Conservation (phyloP, 2,329 filamentous ascomycete species). For the Ophiostoma sp. region DNA sequence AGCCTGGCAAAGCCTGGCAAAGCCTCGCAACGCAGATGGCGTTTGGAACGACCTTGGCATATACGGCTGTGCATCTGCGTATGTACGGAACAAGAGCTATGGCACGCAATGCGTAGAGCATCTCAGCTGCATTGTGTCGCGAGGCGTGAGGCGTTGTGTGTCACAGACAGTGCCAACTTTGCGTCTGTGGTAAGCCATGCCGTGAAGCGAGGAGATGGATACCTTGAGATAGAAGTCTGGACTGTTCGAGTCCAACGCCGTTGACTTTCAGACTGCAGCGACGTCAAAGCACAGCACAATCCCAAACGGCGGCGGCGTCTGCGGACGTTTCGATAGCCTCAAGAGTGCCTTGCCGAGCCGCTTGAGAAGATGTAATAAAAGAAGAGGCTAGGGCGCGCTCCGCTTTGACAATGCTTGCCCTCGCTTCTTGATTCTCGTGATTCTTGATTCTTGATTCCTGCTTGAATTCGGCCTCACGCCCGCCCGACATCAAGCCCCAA, state of each 20-base stretch:
- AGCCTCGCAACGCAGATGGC: no score
- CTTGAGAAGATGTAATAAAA: background rate
- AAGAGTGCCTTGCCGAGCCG: background rate
- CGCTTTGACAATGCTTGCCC: no score
- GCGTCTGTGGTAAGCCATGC: background rate
- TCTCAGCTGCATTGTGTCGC: no score
- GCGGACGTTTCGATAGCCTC: background rate
- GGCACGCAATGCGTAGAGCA: background rate
- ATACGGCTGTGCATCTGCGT: no score
- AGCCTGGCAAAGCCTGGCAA: no score
- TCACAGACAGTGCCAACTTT: background rate
- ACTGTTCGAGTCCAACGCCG: background rate
- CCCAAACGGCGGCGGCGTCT: background rate
- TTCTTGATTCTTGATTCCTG: background rate
- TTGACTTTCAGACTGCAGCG: background rate
- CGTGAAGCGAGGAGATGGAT: background rate
- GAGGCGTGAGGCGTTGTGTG: background rate
- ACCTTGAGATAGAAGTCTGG: background rate
- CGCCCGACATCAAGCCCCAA: no score
- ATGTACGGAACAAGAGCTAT: background rate
- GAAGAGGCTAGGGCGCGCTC: no score
- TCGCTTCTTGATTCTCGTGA: background rate
- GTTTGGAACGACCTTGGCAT: background rate
- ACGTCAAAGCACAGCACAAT: background rate
- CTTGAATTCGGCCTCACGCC: background rate